Conservation (phyloP, 306 rosid species). For the Psophocarpus tetragonolobus region DNA sequence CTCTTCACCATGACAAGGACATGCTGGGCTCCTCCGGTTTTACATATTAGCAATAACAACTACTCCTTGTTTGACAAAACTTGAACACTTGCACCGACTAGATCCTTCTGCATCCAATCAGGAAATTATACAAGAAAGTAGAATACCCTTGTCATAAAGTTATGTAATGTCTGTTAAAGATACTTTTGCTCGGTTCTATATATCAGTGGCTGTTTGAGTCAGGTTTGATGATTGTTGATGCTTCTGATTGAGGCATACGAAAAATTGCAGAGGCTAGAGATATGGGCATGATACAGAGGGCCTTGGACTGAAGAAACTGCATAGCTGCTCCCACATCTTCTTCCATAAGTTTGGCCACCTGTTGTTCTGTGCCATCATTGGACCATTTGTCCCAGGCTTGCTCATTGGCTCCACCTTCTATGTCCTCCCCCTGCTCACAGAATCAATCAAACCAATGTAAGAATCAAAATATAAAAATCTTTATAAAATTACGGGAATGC, state of each 20-base stretch:
- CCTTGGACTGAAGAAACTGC: conserved; percentile 97
- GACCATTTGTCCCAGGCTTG: conserved; percentile 97
- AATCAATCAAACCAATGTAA: conserved; percentile 1
- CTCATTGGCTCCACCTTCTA: conserved; percentile 60
- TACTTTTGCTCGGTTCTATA: conserved; percentile 36
- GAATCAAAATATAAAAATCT: background rate
- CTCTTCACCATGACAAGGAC: conserved; percentile 45
- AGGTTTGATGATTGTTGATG: conserved; percentile 60
- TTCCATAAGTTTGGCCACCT: conserved; percentile 97
- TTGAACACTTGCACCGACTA: conserved; percentile 41
- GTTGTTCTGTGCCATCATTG: conserved; percentile 89
- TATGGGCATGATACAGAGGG: conserved; percentile 97
- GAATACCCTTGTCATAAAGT: conserved; percentile 23
- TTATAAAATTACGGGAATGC: background rate
- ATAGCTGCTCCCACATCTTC: conserved; percentile 98
- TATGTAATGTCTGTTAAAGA: conserved; percentile 21
- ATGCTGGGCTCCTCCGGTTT: conserved; percentile 41
- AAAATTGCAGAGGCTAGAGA: conserved; percentile 96
- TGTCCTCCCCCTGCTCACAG: conserved; percentile 58
- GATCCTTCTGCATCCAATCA: conserved; percentile 32
- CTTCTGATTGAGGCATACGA: conserved; percentile 66
- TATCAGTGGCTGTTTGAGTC: conserved; percentile 67
- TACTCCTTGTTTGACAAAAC: conserved; percentile 48
- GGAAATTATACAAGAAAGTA: conserved; percentile 33
- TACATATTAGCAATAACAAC: conserved; percentile 42